Evolutionary conservation across 495 filamentous ascomycete species (phyloP), one percentile per base, ranked within the genome.

Genomic region (Thozetella sp.): DNA sequence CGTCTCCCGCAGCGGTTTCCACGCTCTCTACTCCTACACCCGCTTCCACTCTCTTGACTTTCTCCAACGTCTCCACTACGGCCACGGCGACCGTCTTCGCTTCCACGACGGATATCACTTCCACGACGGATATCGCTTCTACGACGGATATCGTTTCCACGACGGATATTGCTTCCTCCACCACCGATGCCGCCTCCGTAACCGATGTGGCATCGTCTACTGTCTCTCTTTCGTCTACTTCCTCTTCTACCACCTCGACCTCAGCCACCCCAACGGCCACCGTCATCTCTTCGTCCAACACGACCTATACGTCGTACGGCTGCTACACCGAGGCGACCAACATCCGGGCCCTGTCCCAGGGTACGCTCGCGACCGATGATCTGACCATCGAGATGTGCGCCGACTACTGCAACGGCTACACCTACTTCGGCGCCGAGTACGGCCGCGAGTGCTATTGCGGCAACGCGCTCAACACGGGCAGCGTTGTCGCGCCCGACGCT

Each of bases 401-500:
- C 2, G 34, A 53, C 6, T 66, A 58, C 55, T 69, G 67, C 52
- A 25, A 30, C 10, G 71, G 62, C 13, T 64, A 63, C 26, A 67
- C 61, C 57, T 67, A 56, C 59, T 63, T 63, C 10, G 64, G 67
- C 15, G 51, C 68, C 12, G 67, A 70, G 23, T 70, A 70, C 40
- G 60, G 64, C 15, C 52, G 55, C 12, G 70, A 72, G 48, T 74
- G 72, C 56, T 76, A 64, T 50, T 76, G 72, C 55, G 71, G 71
- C 11, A 68, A 73, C 27, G 26, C 26, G 2, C 59, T 64, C 11
- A 60, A 30, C 51, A 53, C 64, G 37, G 55, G 56, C 34, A 77
- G 67, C 56, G 65, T 65, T 2, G 56, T 61, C 46, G 58, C 69
- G 15, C 56, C 64, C 13, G 67, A 71, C 10, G 34, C 60, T 4